Conservation (phyloP, 768 basidiomycete genomes). For the Cubamyces sp. region DNA sequence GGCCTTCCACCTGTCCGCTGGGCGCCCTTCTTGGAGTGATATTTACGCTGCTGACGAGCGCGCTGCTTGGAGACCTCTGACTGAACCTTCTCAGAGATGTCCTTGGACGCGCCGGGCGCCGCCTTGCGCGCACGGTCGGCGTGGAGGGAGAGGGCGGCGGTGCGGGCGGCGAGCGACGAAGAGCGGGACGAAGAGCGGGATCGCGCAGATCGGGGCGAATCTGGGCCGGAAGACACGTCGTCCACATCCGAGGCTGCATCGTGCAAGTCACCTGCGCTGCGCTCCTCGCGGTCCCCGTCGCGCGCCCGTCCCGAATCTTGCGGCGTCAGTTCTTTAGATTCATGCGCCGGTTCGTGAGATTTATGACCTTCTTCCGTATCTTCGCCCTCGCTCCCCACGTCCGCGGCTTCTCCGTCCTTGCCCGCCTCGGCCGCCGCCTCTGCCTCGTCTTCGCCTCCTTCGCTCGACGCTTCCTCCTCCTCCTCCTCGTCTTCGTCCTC, state of each 20-base stretch:
- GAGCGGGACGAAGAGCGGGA: constrained; percentile 45
- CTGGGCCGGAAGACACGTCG: constrained; percentile 20
- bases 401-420: constrained; percentile 17
- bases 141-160: constrained; percentile 43
- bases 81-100: constrained; percentile 63
- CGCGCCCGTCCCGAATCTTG: constrained; percentile 7
- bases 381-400: constrained; percentile 15
- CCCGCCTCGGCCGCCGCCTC: constrained; percentile 32
- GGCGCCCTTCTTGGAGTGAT: constrained; percentile 74
- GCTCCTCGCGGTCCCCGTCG: constrained; percentile 4
- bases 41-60: constrained; percentile 68
- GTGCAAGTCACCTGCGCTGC: constrained; percentile 9
- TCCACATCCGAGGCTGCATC: constrained; percentile 10
- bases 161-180: constrained; percentile 47
- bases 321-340: constrained; percentile 18
- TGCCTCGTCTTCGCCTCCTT: constrained; percentile 38
- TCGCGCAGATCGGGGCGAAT: constrained; percentile 24
- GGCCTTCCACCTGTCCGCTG: constrained; percentile 64
- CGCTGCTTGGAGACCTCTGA: constrained; percentile 62
- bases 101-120: constrained; percentile 30
- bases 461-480: constrained; percentile 25
- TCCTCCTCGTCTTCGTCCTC: constrained; percentile 39
- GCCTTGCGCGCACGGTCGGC: constrained; percentile 3
- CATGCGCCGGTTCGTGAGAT: constrained; percentile 18
- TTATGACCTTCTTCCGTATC: constrained; percentile 17